Evolutionary conservation across 495 filamentous ascomycete species (phyloP).

Genomic region (Xylaria scruposa): DNA sequence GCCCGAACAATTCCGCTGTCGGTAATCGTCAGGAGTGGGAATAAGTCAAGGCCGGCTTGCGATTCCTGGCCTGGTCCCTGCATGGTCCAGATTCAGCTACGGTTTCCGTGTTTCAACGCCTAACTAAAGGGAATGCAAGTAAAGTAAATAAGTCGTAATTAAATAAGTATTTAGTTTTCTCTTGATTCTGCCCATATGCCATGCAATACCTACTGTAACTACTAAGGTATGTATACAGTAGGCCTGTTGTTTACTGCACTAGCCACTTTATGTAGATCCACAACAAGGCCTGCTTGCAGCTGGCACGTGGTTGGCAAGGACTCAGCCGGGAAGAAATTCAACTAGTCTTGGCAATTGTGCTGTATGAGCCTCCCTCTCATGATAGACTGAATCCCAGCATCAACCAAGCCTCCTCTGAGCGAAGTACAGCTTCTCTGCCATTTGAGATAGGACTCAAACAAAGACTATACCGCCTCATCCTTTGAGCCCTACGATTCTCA

Average conservation of each 20-base stretch:
- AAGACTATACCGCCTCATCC: background rate
- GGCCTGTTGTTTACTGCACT: background rate
- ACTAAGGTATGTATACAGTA: background rate
- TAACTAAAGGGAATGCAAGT: background rate
- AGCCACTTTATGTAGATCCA: background rate
- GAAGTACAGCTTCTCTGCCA: background rate
- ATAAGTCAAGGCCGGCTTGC: background rate
- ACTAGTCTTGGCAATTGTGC: constrained; percentile 1
- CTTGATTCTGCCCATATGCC: background rate
- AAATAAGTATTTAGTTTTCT: background rate
- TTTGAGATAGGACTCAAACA: background rate
- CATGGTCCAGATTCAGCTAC: background rate
- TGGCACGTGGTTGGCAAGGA: constrained; percentile 11
- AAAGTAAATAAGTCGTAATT: background rate
- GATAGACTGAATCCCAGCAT: background rate
- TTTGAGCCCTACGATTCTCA: background rate
- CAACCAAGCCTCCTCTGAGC: background rate
- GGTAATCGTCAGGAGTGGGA: background rate
- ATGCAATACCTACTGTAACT: background rate
- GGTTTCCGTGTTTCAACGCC: background rate
- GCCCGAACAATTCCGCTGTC: constrained; percentile 18
- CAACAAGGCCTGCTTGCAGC: background rate
- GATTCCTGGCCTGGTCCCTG: constrained; percentile 9
- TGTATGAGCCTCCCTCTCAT: background rate
- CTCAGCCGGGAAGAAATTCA: constrained; percentile 15